Evolutionary conservation across 2,329 filamentous ascomycete genomes (phyloP).

Genomic region (Pestalotiopsis sp.): DNA sequence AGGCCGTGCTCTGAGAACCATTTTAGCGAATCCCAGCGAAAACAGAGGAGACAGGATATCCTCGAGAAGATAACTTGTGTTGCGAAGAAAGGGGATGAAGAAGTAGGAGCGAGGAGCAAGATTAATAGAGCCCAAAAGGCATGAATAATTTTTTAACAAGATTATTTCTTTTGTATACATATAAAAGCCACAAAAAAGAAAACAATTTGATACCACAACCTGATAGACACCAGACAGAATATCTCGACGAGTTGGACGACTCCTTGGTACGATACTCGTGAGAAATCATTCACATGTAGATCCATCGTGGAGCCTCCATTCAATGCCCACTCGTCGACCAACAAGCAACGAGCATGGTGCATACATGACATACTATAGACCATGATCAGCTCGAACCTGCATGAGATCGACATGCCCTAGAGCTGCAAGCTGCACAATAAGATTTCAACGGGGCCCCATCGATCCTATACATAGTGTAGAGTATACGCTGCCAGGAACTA

Average conservation of each 20-base stretch:
- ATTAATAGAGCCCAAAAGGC: not conserved
- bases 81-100: not conserved
- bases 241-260: too few species aligned
- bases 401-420: not conserved
- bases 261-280: too few species aligned
- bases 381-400: not conserved
- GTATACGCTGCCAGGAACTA: not conserved
- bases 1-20: not conserved
- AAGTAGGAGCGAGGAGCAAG: not conserved
- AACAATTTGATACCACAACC: too few species aligned
- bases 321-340: not conserved
- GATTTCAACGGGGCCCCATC: not conserved
- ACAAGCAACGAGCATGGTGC: not conserved
- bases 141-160: not conserved
- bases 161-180: not conserved
- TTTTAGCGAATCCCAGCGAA: not conserved
- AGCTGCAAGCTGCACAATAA: not conserved
- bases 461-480: not conserved
- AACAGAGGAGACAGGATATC: not conserved
- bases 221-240: too few species aligned
- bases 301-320: not conserved
- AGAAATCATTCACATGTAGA: too few species aligned
- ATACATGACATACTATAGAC: not conserved
- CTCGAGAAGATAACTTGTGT: not conserved
- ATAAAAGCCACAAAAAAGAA: not conserved